Evolutionary conservation across 352 stramenopile species (phyloP).

Genomic region (Pythium volutum): DNA sequence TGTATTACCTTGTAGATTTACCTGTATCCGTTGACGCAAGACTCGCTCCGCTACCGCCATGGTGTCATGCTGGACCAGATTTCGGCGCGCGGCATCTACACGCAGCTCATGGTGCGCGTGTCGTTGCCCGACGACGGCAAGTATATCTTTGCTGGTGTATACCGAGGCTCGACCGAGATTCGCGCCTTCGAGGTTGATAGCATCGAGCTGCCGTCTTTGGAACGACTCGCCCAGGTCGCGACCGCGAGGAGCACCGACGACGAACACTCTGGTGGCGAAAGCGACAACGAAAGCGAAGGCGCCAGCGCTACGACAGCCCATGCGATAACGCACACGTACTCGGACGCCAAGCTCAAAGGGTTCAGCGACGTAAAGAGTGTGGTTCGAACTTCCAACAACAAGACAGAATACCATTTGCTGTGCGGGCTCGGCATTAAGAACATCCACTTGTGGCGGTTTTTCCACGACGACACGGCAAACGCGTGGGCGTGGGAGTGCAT

Average conservation of each 20-base stretch:
- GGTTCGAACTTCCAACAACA: slow-evolving; percentile 31
- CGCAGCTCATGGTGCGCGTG: slow-evolving; percentile 77
- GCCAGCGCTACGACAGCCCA: slow-evolving; percentile 43
- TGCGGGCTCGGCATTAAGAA: slow-evolving; percentile 88
- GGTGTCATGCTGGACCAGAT: slow-evolving; percentile 83
- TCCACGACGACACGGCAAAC: slow-evolving; percentile 30
- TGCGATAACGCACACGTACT: slow-evolving; percentile 64
- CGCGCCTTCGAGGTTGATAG: slow-evolving; percentile 79
- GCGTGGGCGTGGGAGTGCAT: slow-evolving; percentile 82
- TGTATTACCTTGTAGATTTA: slow-evolving; percentile 29
- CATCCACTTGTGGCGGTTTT: slow-evolving; percentile 84
- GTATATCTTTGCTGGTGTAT: slow-evolving; percentile 86
- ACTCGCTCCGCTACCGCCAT: slow-evolving; percentile 60
- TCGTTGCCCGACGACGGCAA: slow-evolving; percentile 70
- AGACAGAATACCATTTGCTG: slow-evolving; percentile 72
- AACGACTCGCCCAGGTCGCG: slow-evolving; percentile 10
- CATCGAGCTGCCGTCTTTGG: slow-evolving; percentile 50
- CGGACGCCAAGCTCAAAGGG: slow-evolving; percentile 80
- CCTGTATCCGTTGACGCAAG: slow-evolving; percentile 59
- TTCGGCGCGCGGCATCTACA: slow-evolving; percentile 77
- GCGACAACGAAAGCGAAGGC: slow-evolving; percentile 34
- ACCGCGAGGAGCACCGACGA: neutral
- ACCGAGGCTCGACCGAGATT: slow-evolving; percentile 85
- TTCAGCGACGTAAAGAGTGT: slow-evolving; percentile 78
- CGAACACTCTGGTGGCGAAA: slow-evolving; percentile 13